Evolutionary conservation across 768 basidiomycete genomes (phyloP).

Genomic region (Russula griseocarnosa): DNA sequence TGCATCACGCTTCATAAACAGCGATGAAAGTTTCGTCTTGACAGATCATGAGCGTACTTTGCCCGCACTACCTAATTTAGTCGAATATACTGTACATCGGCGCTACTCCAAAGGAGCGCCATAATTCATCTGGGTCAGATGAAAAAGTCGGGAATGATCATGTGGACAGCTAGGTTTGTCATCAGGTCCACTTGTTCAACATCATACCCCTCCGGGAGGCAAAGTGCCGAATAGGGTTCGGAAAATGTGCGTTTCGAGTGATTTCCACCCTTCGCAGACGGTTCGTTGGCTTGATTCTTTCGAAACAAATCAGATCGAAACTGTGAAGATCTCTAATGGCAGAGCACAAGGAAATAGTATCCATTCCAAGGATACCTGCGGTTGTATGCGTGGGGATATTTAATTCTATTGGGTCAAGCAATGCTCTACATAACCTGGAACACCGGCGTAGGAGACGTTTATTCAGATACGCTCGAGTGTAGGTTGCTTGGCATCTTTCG

Average conservation of each 20-base stretch:
- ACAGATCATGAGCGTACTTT: background rate
- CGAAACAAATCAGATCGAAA: background rate
- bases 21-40: background rate
- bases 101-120: background rate
- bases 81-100: background rate
- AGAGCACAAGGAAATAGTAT: background rate
- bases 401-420: slow-evolving; percentile 5
- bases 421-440: background rate
- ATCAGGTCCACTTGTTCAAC: background rate
- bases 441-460: background rate
- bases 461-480: slow-evolving; percentile 23
- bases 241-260: background rate
- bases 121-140: background rate
- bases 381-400: background rate
- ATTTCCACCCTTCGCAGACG: background rate
- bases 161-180: background rate
- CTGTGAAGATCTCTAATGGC: background rate
- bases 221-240: background rate
- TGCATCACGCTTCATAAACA: background rate
- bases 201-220: background rate
- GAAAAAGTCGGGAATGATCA: background rate
- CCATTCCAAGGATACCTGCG: background rate
- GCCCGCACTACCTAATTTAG: background rate
- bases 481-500: slow-evolving; percentile 47
- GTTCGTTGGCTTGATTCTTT: background rate